Evolutionary conservation across 2,329 filamentous ascomycete genomes (phyloP).

Genomic region (Xylaria hypoxylon): DNA sequence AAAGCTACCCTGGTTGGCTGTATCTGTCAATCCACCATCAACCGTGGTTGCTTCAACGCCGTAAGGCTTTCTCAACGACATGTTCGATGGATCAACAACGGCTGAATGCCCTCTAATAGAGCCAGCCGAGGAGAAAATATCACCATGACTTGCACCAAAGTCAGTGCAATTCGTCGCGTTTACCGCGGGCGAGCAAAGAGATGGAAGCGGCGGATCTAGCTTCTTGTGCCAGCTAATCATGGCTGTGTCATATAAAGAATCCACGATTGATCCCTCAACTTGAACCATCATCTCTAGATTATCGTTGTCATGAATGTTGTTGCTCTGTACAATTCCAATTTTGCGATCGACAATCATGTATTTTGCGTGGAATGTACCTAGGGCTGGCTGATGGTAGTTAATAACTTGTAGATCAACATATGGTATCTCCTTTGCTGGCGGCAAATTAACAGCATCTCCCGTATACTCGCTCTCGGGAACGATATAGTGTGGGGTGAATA

Average conservation of each 20-base stretch:
- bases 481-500: constrained; percentile 72
- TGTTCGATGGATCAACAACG: constrained; percentile 47
- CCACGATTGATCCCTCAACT: constrained; percentile 80
- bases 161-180: constrained; percentile 45
- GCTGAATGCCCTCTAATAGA: constrained; percentile 49
- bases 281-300: constrained; percentile 86
- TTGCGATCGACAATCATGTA: constrained; percentile 81
- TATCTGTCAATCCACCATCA: background rate
- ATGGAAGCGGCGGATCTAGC: constrained; percentile 70
- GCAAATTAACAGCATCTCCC: constrained; percentile 68
- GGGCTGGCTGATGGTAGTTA: constrained; percentile 75
- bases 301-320: constrained; percentile 83
- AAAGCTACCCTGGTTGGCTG: background rate
- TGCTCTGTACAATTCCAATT: constrained; percentile 78
- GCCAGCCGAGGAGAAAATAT: constrained; percentile 48
- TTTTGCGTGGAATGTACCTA: constrained; percentile 83
- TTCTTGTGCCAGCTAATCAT: constrained; percentile 77
- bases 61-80: constrained; percentile 34
- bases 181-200: constrained; percentile 62
- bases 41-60: constrained; percentile 13
- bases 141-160: constrained; percentile 44
- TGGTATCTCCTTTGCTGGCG: constrained; percentile 73
- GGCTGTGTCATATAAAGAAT: constrained; percentile 79
- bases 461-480: constrained; percentile 70
- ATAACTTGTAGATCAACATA: constrained; percentile 78